Evolutionary conservation across 2,329 filamentous ascomycete genomes (phyloP).

Genomic region (Penicillium carneum): DNA sequence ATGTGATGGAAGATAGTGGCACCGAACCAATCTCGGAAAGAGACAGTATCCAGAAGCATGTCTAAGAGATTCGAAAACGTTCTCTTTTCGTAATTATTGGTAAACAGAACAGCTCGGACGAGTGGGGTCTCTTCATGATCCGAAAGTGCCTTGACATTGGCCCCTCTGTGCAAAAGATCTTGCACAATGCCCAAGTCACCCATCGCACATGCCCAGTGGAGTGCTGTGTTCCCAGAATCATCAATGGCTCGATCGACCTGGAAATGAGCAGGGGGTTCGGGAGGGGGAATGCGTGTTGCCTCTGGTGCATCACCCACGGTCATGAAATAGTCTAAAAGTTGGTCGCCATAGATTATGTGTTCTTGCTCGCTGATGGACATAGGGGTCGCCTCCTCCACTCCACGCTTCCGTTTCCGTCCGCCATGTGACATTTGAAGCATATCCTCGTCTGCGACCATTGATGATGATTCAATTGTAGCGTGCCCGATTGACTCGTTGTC

Average conservation of each 20-base stretch:
- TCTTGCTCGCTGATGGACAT: constrained; percentile 74
- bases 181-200: constrained; percentile 91
- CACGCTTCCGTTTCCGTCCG: constrained; percentile 78
- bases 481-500: constrained; percentile 86
- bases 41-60: constrained; percentile 81
- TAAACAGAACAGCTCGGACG: constrained; percentile 93
- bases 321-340: constrained; percentile 94
- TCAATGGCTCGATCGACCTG: constrained; percentile 93
- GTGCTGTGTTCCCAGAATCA: constrained; percentile 85
- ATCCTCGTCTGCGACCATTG: constrained; percentile 84
- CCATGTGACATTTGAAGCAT: constrained; percentile 71
- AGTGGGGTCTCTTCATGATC: constrained; percentile 82
- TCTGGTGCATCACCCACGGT: constrained; percentile 78
- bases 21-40: constrained; percentile 77
- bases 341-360: constrained; percentile 89
- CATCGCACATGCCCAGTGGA: constrained; percentile 98
- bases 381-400: constrained; percentile 65
- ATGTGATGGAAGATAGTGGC: constrained; percentile 95
- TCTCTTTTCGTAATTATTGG: constrained; percentile 93
- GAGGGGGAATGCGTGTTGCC: constrained; percentile 63
- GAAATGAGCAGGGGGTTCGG: constrained; percentile 83
- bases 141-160: constrained; percentile 74
- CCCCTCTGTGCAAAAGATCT: constrained; percentile 81
- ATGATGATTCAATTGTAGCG: constrained; percentile 80
- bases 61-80: constrained; percentile 86